Conservation (phyloP, 129 eudicot species). For the Smallanthus sonchifolius region DNA sequence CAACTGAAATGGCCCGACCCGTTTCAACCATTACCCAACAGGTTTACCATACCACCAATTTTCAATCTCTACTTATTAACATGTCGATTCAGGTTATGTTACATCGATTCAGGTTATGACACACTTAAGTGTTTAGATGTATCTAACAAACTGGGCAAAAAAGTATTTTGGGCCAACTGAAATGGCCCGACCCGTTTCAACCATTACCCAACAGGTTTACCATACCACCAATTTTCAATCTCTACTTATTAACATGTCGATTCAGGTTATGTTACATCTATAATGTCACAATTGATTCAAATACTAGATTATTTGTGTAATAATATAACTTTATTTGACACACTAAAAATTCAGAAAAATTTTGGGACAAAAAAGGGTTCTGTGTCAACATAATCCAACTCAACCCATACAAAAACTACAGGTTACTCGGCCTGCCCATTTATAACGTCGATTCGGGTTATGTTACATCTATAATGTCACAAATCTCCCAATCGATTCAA, state of each 20-base stretch:
- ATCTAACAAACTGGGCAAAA: not conserved
- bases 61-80: not conserved
- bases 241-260: not conserved
- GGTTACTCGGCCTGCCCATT: not conserved
- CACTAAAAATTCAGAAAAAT: not conserved
- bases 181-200: not conserved
- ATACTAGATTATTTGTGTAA: no score
- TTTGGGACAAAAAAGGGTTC: not conserved
- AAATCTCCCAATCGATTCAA: no score
- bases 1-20: not conserved
- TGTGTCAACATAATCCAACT: not conserved
- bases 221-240: not conserved
- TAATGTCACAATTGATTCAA: not conserved
- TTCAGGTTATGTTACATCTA: not conserved
- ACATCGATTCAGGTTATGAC: no score
- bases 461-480: not conserved
- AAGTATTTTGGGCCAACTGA: not conserved
- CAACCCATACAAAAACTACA: no score
- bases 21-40: not conserved
- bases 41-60: not conserved
- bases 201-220: not conserved
- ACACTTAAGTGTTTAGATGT: not conserved
- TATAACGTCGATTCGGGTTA: not conserved
- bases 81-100: not conserved
- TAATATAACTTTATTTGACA: not conserved